Percentiles rank a stretch among this genome's conserved stretches.
These are phyloP conservation scores for Coelastrella sp. DNA, from an alignment of 139 green algal species.

Conservation along the genomic window DNA sequence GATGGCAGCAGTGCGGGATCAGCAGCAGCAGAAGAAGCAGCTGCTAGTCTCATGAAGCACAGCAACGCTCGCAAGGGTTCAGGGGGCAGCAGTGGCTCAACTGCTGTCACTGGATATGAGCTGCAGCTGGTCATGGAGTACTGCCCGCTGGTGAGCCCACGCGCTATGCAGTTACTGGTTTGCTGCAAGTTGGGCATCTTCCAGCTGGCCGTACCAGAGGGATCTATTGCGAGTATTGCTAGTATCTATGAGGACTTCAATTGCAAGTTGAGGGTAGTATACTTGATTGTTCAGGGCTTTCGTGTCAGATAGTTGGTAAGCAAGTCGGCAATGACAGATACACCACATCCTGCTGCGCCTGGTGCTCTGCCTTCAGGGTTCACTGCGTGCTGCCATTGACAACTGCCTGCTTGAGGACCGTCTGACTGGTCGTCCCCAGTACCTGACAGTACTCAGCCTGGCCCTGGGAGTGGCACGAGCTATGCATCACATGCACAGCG, in stretches of 20 bases:
- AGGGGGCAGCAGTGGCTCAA: neutral
- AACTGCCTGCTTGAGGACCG: constrained; percentile 28
- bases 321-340: too few relatives aligned
- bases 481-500: neutral
- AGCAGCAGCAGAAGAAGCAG: neutral
- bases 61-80: neutral
- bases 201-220: too few relatives aligned
- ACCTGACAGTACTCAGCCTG: constrained; percentile 28
- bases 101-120: constrained; percentile 48
- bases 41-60: neutral
- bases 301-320: neutral
- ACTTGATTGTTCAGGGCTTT: too few relatives aligned
- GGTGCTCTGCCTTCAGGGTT: constrained; percentile 15
- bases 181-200: too few relatives aligned
- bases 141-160: constrained; percentile 24
- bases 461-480: neutral
- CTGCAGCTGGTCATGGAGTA: constrained; percentile 64
- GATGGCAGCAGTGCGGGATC: neutral
- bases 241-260: too few relatives aligned
- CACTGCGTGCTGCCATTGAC: constrained; percentile 20
- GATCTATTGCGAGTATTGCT: too few relatives aligned
- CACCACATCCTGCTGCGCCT: neutral
- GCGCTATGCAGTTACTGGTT: neutral
- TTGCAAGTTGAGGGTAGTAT: too few relatives aligned
- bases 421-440: constrained; percentile 1